Evolutionary conservation across 1,139 yeast genomes (phyloP).

Genomic region (Protomyces inundatus): DNA sequence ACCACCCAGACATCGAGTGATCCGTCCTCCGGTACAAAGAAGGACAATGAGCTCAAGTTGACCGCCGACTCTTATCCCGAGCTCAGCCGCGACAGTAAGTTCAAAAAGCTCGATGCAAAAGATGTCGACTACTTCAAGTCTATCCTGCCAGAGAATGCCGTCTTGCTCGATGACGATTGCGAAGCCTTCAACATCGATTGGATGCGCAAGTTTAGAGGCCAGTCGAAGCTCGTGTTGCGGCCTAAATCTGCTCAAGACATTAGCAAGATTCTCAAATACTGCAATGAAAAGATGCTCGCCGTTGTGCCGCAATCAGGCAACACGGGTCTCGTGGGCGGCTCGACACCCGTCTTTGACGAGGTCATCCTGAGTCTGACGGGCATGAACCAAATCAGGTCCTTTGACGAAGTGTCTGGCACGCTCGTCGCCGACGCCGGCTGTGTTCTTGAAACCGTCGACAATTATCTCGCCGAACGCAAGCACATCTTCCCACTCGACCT

Average conservation of each 20-base stretch:
- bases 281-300: slow-evolving; percentile 72
- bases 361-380: slow-evolving; percentile 64
- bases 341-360: slow-evolving; percentile 89
- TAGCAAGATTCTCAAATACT: slow-evolving; percentile 67
- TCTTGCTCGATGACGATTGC: slow-evolving; percentile 55
- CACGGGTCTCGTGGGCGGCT: slow-evolving; percentile 94
- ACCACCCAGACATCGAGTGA: slow-evolving; percentile 20
- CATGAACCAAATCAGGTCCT: slow-evolving; percentile 73
- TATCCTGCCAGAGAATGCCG: slow-evolving; percentile 49
- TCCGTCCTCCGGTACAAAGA: slow-evolving; percentile 21
- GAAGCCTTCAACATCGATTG: slow-evolving; percentile 81
- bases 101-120: slow-evolving; percentile 43
- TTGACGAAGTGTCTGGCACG: slow-evolving; percentile 78
- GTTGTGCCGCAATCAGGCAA: slow-evolving; percentile 97
- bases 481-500: slow-evolving; percentile 89
- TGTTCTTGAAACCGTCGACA: slow-evolving; percentile 79
- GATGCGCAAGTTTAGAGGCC: slow-evolving; percentile 93
- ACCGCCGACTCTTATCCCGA: slow-evolving; percentile 32
- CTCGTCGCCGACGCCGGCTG: slow-evolving; percentile 88
- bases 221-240: slow-evolving; percentile 71
- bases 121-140: slow-evolving; percentile 62
- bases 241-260: slow-evolving; percentile 82
- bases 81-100: slow-evolving; percentile 31
- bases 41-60: slow-evolving; percentile 13
- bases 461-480: slow-evolving; percentile 68